Conservation (phyloP, 2,329 filamentous ascomycete species). For the Paecilomyces dactylethromorphus region DNA sequence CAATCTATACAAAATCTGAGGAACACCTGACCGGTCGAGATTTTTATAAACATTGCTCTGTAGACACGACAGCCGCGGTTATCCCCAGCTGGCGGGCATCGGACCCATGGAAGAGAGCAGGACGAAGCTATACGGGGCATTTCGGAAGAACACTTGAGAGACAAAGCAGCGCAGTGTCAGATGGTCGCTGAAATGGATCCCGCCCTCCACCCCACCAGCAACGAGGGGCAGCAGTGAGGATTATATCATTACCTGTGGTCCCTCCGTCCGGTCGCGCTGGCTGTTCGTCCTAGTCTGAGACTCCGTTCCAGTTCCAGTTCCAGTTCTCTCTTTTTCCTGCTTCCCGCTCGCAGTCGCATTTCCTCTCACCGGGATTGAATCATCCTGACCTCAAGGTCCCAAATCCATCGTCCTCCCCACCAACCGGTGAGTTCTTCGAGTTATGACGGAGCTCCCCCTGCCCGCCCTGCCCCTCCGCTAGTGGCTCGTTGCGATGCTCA, state of each 20-base stretch:
- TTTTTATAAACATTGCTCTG: too few species aligned
- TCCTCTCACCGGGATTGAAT: conserved; percentile 16
- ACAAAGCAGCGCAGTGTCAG: too few species aligned
- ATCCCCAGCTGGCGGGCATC: neutral
- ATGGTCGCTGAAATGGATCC: neutral
- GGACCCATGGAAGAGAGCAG: conserved; percentile 1
- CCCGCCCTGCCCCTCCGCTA: conserved; percentile 13
- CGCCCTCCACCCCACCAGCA: conserved; percentile 8
- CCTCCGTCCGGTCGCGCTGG: conserved; percentile 4
- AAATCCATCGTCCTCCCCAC: conserved; percentile 18
- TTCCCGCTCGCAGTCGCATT: conserved; percentile 1
- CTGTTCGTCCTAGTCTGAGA: too few species aligned
- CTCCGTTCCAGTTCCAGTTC: too few species aligned
- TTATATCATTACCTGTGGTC: neutral
- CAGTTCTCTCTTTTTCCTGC: neutral
- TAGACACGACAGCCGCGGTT: neutral
- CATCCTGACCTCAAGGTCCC: conserved; percentile 27
- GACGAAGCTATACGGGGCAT: conserved; percentile 11
- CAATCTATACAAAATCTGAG: too few species aligned
- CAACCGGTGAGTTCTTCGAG: conserved; percentile 28
- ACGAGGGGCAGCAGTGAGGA: neutral
- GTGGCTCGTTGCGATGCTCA: conserved; percentile 2
- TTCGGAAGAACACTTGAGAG: conserved; percentile 9
- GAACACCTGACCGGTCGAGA: too few species aligned
- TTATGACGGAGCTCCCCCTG: neutral